A percentile compares a stretch with the other conserved stretches of the same genome.
Evolutionary conservation across 2,329 filamentous ascomycete species (phyloP).

Genomic region (Colletotrichum spinosum): DNA sequence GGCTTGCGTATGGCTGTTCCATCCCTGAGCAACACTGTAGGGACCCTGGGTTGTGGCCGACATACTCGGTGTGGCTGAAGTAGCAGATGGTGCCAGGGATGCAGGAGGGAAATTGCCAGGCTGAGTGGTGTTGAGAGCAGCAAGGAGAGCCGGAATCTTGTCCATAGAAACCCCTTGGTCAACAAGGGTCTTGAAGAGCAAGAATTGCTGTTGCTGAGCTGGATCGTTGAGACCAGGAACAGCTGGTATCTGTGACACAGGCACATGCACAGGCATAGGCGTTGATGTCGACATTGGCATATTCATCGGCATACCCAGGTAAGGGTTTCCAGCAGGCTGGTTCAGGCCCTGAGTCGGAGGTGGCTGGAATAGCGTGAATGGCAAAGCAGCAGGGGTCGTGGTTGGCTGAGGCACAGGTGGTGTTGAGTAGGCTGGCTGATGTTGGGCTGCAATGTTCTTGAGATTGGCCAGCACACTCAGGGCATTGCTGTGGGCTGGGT

Average conservation of each 20-base stretch:
- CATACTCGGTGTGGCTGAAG: constrained; percentile 48
- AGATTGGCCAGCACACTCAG: constrained; percentile 27
- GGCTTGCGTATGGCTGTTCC: constrained; percentile 46
- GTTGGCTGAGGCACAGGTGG: constrained; percentile 64
- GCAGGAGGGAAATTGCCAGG: constrained; percentile 44
- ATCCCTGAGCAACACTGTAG: constrained; percentile 35
- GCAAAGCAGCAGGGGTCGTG: constrained; percentile 62
- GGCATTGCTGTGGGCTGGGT: constrained; percentile 18
- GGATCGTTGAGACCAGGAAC: constrained; percentile 63
- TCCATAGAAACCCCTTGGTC: constrained; percentile 82
- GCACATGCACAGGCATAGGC: constrained; percentile 26
- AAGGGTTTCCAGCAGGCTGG: constrained; percentile 30
- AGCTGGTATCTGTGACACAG: constrained; percentile 45
- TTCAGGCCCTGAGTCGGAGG: constrained; percentile 42
- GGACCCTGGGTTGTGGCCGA: constrained; percentile 7
- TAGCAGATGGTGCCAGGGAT: constrained; percentile 51
- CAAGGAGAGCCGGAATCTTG: constrained; percentile 74
- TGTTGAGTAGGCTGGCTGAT: constrained; percentile 21
- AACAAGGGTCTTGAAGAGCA: constrained; percentile 79
- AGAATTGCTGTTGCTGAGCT: constrained; percentile 71
- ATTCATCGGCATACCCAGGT: constrained; percentile 44
- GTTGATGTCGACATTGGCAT: no score
- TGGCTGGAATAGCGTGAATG: constrained; percentile 46
- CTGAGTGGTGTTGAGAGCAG: constrained; percentile 58
- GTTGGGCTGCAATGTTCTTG: constrained; percentile 16